Percentiles rank a stretch among this genome's conserved stretches.
These are phyloP conservation scores for Rhodotorula sp. DNA, from an alignment of 1,284 basidiomycete species.

Conservation along the genomic window DNA sequence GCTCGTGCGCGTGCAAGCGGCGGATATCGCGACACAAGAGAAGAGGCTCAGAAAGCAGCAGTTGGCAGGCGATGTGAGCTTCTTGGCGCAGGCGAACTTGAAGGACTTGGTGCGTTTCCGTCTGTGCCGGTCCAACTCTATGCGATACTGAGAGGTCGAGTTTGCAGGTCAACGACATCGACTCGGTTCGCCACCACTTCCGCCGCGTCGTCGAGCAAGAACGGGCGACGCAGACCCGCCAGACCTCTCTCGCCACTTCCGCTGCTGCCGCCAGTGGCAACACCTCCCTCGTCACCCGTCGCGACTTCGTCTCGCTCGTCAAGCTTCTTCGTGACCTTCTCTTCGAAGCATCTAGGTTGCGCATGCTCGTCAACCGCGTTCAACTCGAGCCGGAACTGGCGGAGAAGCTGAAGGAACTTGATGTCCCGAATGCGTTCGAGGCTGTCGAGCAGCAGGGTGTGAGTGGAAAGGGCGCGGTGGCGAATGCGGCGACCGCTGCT, in stretches of 20 bases:
- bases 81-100: constrained; percentile 81
- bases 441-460: constrained; percentile 61
- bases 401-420: constrained; percentile 62
- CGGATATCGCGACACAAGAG: constrained; percentile 83
- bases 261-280: not conserved
- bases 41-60: constrained; percentile 88
- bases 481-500: not conserved
- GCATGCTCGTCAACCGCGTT: constrained; percentile 81
- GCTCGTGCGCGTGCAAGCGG: constrained; percentile 45
- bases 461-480: constrained; percentile 3
- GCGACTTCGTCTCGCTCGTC: constrained; percentile 79
- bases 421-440: constrained; percentile 20
- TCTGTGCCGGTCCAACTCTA: not conserved
- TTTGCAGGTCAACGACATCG: constrained; percentile 57
- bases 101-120: constrained; percentile 60
- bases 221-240: constrained; percentile 47
- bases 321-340: constrained; percentile 83
- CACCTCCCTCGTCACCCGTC: constrained; percentile 65
- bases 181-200: constrained; percentile 70
- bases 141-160: not conserved
- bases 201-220: constrained; percentile 59
- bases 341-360: constrained; percentile 74
- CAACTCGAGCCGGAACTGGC: constrained; percentile 82
- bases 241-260: not conserved
- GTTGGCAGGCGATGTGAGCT: constrained; percentile 72